Percentiles rank a stretch among this genome's conserved stretches.
Evolutionary conservation across 208 protist genomes (phyloP).

Genomic region (Herpetomonas samuelpessoai): DNA sequence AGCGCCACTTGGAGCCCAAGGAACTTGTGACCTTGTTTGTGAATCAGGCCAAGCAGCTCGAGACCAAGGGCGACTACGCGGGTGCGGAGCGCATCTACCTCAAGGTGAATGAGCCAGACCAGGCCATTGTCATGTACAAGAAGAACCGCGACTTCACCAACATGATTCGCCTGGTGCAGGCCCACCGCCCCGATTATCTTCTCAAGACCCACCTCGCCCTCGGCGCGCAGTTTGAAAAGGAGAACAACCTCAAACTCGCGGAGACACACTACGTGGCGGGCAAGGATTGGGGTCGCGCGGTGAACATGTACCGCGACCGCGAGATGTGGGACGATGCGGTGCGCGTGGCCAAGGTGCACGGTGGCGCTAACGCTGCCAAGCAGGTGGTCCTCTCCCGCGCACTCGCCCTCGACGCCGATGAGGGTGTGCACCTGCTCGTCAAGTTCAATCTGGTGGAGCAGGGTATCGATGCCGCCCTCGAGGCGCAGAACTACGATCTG

Average conservation of each 20-base stretch:
- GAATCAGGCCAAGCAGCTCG: conserved; percentile 92
- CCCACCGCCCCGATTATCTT: conserved; percentile 91
- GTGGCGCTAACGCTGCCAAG: conserved; percentile 90
- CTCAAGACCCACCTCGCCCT: conserved; percentile 94
- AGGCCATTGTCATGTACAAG: conserved; percentile 97
- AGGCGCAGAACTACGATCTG: conserved; percentile 92
- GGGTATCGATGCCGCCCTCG: conserved; percentile 95
- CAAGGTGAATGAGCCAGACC: conserved; percentile 95
- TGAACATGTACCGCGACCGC: conserved; percentile 97
- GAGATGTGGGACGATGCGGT: conserved; percentile 98
- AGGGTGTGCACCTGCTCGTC: conserved; percentile 92
- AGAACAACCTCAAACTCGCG: conserved; percentile 91
- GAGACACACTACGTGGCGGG: conserved; percentile 94
- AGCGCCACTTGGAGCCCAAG: conserved; percentile 87
- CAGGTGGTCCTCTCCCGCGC: conserved; percentile 94
- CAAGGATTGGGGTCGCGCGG: conserved; percentile 95
- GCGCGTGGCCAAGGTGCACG: conserved; percentile 95
- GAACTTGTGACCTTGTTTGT: conserved; percentile 93
- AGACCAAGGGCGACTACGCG: conserved; percentile 91
- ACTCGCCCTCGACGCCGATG: conserved; percentile 91
- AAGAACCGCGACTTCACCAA: conserved; percentile 90
- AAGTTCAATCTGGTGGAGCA: conserved; percentile 94
- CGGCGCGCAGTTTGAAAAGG: conserved; percentile 95
- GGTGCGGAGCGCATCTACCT: conserved; percentile 96
- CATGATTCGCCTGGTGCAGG: conserved; percentile 93